A percentile compares a stretch with the other conserved stretches of the same genome.
Evolutionary conservation across 345 rosid genomes (phyloP).

Genomic region (Excoecaria agallocha): DNA sequence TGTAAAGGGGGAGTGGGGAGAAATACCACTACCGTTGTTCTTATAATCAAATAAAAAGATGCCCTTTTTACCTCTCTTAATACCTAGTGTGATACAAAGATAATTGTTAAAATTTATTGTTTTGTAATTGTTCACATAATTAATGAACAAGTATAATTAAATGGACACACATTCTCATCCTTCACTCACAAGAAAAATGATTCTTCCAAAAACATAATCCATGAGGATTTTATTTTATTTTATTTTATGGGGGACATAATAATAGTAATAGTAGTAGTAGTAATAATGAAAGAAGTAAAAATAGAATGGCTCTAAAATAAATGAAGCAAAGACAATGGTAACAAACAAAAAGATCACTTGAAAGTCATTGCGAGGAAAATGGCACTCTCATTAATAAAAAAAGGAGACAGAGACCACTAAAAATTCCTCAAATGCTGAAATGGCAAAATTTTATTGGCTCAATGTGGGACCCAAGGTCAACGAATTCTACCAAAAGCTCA

Average conservation of each 20-base stretch:
- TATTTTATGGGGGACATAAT: background rate
- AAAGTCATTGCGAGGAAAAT: too few relatives aligned
- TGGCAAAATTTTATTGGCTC: constrained; percentile 9
- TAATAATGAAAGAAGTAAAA: too few relatives aligned
- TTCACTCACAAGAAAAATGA: background rate
- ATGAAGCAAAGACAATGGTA: background rate
- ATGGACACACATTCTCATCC: background rate
- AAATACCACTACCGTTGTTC: too few relatives aligned
- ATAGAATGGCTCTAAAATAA: constrained; percentile 13
- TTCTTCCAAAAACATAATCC: background rate
- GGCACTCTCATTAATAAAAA: background rate
- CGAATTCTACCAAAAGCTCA: constrained; percentile 8
- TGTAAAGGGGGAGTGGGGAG: too few relatives aligned
- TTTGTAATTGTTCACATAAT: too few relatives aligned
- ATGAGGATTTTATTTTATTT: background rate
- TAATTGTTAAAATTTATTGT: too few relatives aligned
- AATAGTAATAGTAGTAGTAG: background rate
- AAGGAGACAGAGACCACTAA: background rate
- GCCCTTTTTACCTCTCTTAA: too few relatives aligned
- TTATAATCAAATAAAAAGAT: too few relatives aligned
- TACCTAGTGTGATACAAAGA: too few relatives aligned
- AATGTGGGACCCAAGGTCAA: background rate
- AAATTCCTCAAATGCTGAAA: background rate
- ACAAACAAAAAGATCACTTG: too few relatives aligned
- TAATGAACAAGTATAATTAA: too few relatives aligned